phyloP scores from a whole-genome alignment of 345 rosid species.

The Boechera divaricarpa region DNA sequence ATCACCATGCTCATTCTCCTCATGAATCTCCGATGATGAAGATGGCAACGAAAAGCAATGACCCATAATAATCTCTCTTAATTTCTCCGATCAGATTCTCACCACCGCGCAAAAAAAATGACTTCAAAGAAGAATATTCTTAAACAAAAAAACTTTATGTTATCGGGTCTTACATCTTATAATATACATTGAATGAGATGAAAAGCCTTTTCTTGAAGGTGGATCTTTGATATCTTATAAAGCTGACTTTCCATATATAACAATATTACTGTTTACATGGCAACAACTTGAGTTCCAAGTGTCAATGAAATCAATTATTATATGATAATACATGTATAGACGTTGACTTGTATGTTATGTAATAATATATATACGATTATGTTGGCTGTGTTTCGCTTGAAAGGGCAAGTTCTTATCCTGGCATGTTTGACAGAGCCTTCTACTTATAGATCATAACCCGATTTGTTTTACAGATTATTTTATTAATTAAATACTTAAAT shows the following conservation, averaged over 20 bases:
- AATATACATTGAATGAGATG: background rate
- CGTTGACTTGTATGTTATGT: slow-evolving; percentile 22
- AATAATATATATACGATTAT: background rate
- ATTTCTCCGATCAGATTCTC: slow-evolving; percentile 13
- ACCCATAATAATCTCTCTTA: slow-evolving; percentile 31
- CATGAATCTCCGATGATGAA: slow-evolving; percentile 46
- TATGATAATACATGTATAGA: background rate
- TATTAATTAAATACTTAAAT: background rate
- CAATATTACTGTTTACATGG: slow-evolving; percentile 35
- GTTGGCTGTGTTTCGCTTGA: slow-evolving; percentile 35
- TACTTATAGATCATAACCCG: slow-evolving; percentile 15
- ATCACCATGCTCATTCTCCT: slow-evolving; percentile 42
- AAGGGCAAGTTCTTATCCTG: slow-evolving; percentile 37
- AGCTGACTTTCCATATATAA: background rate
- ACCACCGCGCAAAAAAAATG: background rate
- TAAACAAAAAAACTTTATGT: background rate
- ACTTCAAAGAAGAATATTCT: background rate
- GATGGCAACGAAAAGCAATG: slow-evolving; percentile 45
- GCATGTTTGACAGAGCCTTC: slow-evolving; percentile 18
- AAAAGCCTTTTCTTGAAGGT: slow-evolving; percentile 19
- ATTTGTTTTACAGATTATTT: background rate
- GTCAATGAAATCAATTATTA: slow-evolving; percentile 14
- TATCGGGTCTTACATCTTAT: slow-evolving; percentile 17
- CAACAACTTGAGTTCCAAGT: slow-evolving; percentile 30
- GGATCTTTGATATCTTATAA: background rate